phyloP scores from a whole-genome alignment of 2,329 filamentous ascomycete genomes.

The Emericellopsis cladophorae region DNA sequence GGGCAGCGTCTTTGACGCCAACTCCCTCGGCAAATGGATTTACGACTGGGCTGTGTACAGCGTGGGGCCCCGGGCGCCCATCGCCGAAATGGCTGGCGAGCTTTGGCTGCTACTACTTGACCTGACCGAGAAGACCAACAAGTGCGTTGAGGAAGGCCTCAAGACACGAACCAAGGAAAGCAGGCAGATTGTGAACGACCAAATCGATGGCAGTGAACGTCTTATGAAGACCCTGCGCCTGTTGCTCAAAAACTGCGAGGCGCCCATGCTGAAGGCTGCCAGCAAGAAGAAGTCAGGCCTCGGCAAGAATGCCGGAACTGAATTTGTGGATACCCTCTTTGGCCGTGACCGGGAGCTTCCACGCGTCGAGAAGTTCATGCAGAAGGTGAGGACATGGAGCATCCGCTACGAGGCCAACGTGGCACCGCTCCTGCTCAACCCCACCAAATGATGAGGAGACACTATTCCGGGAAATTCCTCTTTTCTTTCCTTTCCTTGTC shows the following conservation, averaged over 20 bases:
- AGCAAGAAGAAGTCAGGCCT: constrained; percentile 58
- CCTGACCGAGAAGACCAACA: constrained; percentile 85
- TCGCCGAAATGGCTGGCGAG: constrained; percentile 85
- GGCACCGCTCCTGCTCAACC: constrained; percentile 66
- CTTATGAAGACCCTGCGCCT: constrained; percentile 75
- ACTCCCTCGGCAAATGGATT: constrained; percentile 97
- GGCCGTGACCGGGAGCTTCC: constrained; percentile 82
- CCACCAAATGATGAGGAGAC: constrained; percentile 22
- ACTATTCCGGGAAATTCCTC: constrained; percentile 17
- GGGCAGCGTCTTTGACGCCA: constrained; percentile 92
- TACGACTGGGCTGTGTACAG: constrained; percentile 98
- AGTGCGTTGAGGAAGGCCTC: constrained; percentile 65
- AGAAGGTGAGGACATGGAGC: constrained; percentile 75
- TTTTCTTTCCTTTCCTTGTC: neutral
- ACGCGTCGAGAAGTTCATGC: constrained; percentile 88
- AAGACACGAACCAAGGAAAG: constrained; percentile 63
- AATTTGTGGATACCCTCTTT: constrained; percentile 95
- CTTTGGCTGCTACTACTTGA: constrained; percentile 93
- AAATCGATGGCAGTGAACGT: constrained; percentile 38
- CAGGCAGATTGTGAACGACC: constrained; percentile 70
- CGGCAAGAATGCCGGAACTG: constrained; percentile 82
- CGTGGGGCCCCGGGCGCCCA: constrained; percentile 68
- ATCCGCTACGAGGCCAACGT: constrained; percentile 94
- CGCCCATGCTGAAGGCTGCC: constrained; percentile 85
- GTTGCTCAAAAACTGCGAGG: constrained; percentile 82